Conservation (phyloP, 176 grass and related monocot genomes). For the Alloteropsis semialata region DNA sequence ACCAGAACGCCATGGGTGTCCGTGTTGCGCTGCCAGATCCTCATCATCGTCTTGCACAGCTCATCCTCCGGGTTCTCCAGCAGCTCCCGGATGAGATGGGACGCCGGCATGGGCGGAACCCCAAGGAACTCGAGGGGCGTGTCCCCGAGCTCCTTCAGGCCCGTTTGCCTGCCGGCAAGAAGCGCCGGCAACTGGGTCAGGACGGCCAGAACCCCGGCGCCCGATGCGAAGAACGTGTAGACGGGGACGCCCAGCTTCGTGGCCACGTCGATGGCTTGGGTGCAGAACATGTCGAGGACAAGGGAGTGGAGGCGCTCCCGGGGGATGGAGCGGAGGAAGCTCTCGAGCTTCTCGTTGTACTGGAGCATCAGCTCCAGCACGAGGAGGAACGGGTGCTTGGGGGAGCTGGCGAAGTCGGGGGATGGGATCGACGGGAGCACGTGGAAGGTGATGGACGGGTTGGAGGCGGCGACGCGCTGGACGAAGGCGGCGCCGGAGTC, state of each 20-base stretch:
- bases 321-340: background rate
- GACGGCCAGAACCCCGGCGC: conserved; percentile 36
- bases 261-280: conserved; percentile 36
- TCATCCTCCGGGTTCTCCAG: conserved; percentile 26
- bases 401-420: too few relatives aligned
- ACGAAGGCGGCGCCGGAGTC: background rate
- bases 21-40: background rate
- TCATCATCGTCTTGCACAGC: background rate
- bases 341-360: conserved; percentile 15
- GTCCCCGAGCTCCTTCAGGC: conserved; percentile 10
- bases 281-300: conserved; percentile 63
- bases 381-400: conserved; percentile 5
- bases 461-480: conserved; percentile 25
- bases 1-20: background rate
- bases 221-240: conserved; percentile 38
- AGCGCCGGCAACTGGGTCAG: background rate
- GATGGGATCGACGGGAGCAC: conserved; percentile 8
- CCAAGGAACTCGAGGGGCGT: conserved; percentile 14
- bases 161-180: background rate
- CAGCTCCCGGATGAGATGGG: conserved; percentile 10
- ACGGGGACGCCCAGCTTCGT: conserved; percentile 30
- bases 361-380: background rate
- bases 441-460: conserved; percentile 39
- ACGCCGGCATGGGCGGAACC: conserved; percentile 6
- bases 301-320: conserved; percentile 23